These are phyloP conservation scores for Aspergillus campestris DNA, from an alignment of 495 filamentous ascomycete genomes.

Conservation along the genomic window DNA sequence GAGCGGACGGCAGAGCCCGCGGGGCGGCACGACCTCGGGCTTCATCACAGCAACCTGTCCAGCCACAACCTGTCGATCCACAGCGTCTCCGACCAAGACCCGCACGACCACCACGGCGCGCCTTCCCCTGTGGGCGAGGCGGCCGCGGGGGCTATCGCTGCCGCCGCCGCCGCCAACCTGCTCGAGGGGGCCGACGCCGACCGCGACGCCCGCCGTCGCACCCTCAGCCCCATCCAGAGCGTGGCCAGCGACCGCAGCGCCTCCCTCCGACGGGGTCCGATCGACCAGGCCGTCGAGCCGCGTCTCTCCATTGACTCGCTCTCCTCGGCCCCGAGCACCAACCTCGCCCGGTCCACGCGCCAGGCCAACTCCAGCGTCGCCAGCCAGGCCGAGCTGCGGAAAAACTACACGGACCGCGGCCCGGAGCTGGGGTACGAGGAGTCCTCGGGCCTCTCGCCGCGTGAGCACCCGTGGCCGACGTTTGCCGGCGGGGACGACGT, in stretches of 20 bases:
- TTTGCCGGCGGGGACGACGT: conserved; percentile 36
- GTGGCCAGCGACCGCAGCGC: conserved; percentile 64
- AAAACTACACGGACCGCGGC: conserved; percentile 27
- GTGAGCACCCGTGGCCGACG: neutral
- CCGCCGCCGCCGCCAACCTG: conserved; percentile 36
- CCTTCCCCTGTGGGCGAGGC: conserved; percentile 38
- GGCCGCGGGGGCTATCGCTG: conserved; percentile 38
- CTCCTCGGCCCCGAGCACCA: conserved; percentile 47
- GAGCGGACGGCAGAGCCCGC: conserved; percentile 62
- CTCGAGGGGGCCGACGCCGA: conserved; percentile 32
- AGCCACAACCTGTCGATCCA: conserved; percentile 44
- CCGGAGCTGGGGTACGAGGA: conserved; percentile 34
- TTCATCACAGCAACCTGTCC: conserved; percentile 53
- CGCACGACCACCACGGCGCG: conserved; percentile 34
- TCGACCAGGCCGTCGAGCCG: conserved; percentile 20
- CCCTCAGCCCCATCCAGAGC: conserved; percentile 80
- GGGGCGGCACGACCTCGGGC: conserved; percentile 37
- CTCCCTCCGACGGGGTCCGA: conserved; percentile 10
- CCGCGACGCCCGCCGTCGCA: conserved; percentile 45
- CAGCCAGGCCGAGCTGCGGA: conserved; percentile 35
- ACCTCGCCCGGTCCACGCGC: conserved; percentile 43
- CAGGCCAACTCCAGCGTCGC: conserved; percentile 45
- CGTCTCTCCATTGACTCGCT: conserved; percentile 44
- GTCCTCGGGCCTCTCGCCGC: conserved; percentile 20
- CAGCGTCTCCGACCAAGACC: conserved; percentile 43